phyloP scores from a whole-genome alignment of 495 filamentous ascomycete species.

The Trichoderma orchidacearum region DNA sequence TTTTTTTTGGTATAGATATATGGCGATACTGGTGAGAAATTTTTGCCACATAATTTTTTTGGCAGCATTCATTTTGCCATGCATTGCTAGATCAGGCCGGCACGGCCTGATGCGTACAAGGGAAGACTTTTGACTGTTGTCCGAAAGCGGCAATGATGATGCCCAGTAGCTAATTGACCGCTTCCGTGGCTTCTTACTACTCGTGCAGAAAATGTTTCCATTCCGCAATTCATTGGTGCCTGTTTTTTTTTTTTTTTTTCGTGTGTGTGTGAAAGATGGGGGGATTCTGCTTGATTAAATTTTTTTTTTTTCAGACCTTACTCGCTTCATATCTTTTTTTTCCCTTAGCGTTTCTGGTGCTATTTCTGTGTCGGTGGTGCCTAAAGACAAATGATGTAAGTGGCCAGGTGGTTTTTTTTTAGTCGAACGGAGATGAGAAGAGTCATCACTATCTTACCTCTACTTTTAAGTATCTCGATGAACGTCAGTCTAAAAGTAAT shows the following conservation, averaged over 20 bases:
- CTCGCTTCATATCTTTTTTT: neutral
- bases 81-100: neutral
- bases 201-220: neutral
- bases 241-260: neutral
- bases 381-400: neutral
- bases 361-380: neutral
- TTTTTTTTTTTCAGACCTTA: neutral
- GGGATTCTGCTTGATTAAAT: no score
- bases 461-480: no score
- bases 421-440: neutral
- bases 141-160: neutral
- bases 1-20: no score
- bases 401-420: neutral
- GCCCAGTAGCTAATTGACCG: neutral
- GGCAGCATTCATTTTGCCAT: neutral
- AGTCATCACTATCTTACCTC: no score
- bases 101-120: no score
- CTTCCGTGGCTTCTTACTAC: neutral
- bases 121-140: neutral
- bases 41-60: no score
- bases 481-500: no score
- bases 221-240: neutral
- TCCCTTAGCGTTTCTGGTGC: neutral
- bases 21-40: no score
- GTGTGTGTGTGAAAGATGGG: no score